Evolutionary conservation across 805 yeast genomes (phyloP), one percentile per base, ranked within the genome.

Genomic region (Teunomyces gatunensis): DNA sequence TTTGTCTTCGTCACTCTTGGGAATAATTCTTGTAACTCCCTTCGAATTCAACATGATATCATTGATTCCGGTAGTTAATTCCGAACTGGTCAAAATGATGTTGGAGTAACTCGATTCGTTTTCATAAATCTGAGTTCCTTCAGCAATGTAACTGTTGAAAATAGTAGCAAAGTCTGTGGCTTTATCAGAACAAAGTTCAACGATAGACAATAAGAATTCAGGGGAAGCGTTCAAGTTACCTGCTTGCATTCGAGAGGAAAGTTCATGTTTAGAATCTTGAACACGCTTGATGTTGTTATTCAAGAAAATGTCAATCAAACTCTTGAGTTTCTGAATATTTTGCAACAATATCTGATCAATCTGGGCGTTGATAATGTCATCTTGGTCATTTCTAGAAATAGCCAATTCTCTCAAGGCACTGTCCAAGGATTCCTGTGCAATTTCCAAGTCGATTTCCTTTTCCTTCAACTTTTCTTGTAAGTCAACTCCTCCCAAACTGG

Each of bases 111-210:
- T 78, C 35, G 68, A 69, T 6, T 65, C 67, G 39, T 68, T 67
- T 27, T 63, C 59, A 34, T 67, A 65, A 6, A 65, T 54, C 45
- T 76, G 73, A 44, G 80, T 81, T 5, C 92, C 95, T 60, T 87
- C 96, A 4, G 86, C 90, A 45, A 89, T 71, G 58, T 80, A 85
- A 45, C 80, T 77, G 61, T 85, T 87, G 72, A 88, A 89, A 5
- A 84, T 80, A 21, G 83, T 79, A 4, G 96, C 87, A 64, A 90
- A 88, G 34, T 85, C 91, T 5, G 91, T 87, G 0, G 91, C 89
- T 12, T 79, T 70, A 34, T 82, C 79, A 0, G 89, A 79, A 15
- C 85, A 77, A 53, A 83, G 78, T 60, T 90, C 96, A 52, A 84
- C 71, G 35, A 87, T 70, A 0, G 92, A 83, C 30, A 84, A 69